Base-by-base conservation (phyloP, 139 green algal species). In the Micractinium conductrix region DNA sequence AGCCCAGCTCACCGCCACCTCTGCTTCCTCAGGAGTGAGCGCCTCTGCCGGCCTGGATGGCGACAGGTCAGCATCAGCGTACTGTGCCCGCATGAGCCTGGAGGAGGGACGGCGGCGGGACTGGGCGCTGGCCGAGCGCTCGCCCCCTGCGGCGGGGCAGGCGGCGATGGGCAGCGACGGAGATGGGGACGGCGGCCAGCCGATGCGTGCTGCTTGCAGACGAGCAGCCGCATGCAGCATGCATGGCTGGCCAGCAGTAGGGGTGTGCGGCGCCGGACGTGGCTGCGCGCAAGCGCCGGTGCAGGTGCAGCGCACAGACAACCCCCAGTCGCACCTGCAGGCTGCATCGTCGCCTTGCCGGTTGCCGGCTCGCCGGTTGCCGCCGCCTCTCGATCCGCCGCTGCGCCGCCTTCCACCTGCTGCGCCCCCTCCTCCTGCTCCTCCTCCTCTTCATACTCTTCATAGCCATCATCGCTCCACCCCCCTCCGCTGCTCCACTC, bases 1-100 rank as follows among this genome's bases (percentile, higher is more conserved):
- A n/a, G n/a, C n/a, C n/a, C 38, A 19, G 10, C 73, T 63, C 45
- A 79, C 73, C 73, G 73, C 73, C 44, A 79, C 73, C 30, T 79
- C 73, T 33, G 73, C 73, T 42, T 79, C 73, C 6, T 79, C 73
- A 21, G 30, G 0, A 1, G 45, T 79, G n/a, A 79, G 73, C 26
- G 26, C 38, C 37, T 38, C 70, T 4, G 42, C 22, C 43, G 70
- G 70, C 70, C n/a, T 14, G 45, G 63, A 30, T 37, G 63, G 63
- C n/a, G n/a, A n/a, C n/a, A n/a, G n/a, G n/a, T n/a, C n/a, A n/a
- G n/a, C n/a, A n/a, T n/a, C n/a, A n/a, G n/a, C n/a, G n/a, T n/a
- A n/a, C n/a, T n/a, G n/a, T n/a, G n/a, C n/a, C n/a, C n/a, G n/a
- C n/a, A n/a, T n/a, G n/a, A n/a, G n/a, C 63, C n/a, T n/a, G 40